Evolutionary conservation across 192 early-diverging fungal genomes (phyloP), one percentile per base, ranked within the genome.

Genomic region (Backusella macrospora): DNA sequence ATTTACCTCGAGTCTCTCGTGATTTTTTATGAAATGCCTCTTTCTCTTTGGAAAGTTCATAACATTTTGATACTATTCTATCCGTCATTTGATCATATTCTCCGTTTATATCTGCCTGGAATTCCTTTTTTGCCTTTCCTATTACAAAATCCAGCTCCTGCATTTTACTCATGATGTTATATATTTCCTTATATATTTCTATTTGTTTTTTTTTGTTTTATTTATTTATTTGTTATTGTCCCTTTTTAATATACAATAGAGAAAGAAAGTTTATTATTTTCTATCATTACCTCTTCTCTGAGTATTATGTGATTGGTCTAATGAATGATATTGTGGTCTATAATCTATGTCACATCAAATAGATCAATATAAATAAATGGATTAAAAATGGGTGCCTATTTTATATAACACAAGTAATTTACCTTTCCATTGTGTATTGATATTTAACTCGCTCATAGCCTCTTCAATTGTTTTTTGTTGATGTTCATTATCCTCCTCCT

Each of bases 111-210:
- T 74, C 42, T 47, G 3, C 23, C 10, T 65, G 46, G 21, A 66
- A 52, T 29, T 66, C 73, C 13, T 34, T 23, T 48, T 74, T 74
- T 12, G 73, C 23, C 13, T 66, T 29, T 49, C 49, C 63, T 49
- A 74, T 66, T 23, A 46, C 65, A n/a, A 38, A 18, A 49, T 74
- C 73, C 14, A 74, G 46, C 4, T 16, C 63, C 42, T 74, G 37
- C 43, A 74, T 65, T 48, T 74, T 66, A 5, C 65, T 48, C 26
- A 74, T 65, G 38, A 48, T 52, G 64, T 21, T 23, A 46, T 74
- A 66, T 15, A 78, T 66, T 38, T 78, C 72, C 16, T 67, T 78
- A 29, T 78, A 78, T 9, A 78, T 52, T 23, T 34, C 73, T 73
- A 18, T 43, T 18, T 18, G 7, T 21, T 15, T 18, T 5, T 21